Base-by-base conservation (phyloP, 1,284 basidiomycete genomes). In the Acaromyces ingoldii region DNA sequence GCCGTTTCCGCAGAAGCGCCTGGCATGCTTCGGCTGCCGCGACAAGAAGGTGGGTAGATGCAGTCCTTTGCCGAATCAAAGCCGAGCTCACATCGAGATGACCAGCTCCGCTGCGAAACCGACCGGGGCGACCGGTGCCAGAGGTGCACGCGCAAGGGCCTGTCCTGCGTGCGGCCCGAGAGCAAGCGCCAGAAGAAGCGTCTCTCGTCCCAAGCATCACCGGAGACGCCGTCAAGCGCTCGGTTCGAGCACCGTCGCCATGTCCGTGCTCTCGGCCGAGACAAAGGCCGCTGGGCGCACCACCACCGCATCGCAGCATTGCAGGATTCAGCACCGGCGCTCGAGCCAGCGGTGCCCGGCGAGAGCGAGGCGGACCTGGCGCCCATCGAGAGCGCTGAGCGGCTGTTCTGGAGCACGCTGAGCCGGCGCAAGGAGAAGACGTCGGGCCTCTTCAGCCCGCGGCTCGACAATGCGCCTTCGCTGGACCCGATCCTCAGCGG, bases 1-100 rank as follows among this genome's bases (percentile, higher is more conserved):
- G n/a, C n/a, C n/a, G 24, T 37, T 17, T 7, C 36, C 36, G 7
- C 49, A 52, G 50, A 61, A 61, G 55, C 51, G 54, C 29, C 51
- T 61, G 4, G 59, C 59, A 15, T 61, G 59, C 25, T 55, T 61
- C 19, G 59, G 55, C 10, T 61, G 59, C 19, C 55, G 59, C 17
- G 57, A 61, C 28, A 61, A 56, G 39, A 61, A 37, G 36, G 36
- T 37, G 36, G 24, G 36, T 7, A 17, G 3, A 37, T 4, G 6
- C 7, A 37, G 24, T 17, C 24, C 17, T 4, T 4, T 17, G 24
- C 3, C 17, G 36, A 4, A 7, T 17, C 17, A 37, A 17, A 17
- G 7, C 17, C 7, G 17, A 22, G 7, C 24, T 37, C 7, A 6
- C 24, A 17, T 37, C 7, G 17, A 6, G 4, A 3, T 4, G 6